Evolutionary conservation across 2,329 filamentous ascomycete species (phyloP).

Genomic region (Arthrobotrys megalospora): DNA sequence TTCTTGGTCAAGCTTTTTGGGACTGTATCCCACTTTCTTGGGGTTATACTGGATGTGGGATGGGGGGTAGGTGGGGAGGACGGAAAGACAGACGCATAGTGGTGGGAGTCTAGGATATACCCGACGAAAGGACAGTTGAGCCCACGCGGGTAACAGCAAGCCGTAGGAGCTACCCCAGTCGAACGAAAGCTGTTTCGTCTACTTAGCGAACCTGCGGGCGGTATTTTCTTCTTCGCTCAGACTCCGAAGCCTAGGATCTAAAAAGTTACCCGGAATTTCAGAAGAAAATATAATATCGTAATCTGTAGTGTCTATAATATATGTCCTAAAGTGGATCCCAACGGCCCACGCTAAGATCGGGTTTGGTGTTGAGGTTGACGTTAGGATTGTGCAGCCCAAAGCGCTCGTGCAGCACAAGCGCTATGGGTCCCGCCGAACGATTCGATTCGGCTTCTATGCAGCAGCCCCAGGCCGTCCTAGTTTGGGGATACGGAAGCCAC

Average conservation of each 20-base stretch:
- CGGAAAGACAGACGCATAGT: constrained; percentile 39
- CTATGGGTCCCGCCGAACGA: constrained; percentile 28
- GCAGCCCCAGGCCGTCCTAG: constrained; percentile 27
- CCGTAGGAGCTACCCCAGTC: constrained; percentile 42
- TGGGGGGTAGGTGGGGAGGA: constrained; percentile 18
- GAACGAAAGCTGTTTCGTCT: constrained; percentile 33
- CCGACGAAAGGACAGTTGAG: constrained; percentile 52
- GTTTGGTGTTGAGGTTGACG: constrained; percentile 22
- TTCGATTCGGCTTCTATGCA: constrained; percentile 47
- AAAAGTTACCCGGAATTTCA: constrained; percentile 42
- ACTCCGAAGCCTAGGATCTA: constrained; percentile 24
- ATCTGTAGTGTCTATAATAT: constrained; percentile 11
- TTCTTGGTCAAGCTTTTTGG: constrained; percentile 43
- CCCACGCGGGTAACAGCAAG: constrained; percentile 47
- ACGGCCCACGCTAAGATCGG: constrained; percentile 31
- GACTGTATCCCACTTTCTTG: constrained; percentile 20
- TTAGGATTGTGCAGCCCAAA: constrained; percentile 51
- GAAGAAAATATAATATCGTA: constrained; percentile 17
- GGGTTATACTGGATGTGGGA: constrained; percentile 12
- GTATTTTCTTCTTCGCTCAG: constrained; percentile 21
- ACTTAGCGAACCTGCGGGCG: constrained; percentile 41
- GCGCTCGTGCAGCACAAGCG: constrained; percentile 25
- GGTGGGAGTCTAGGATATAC: constrained; percentile 23
- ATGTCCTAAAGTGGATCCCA: constrained; percentile 1
- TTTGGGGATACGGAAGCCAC: constrained; percentile 45